Percentiles rank a stretch among this genome's conserved stretches.
These are phyloP conservation scores for Ophiostoma piceae DNA, from an alignment of 2,329 filamentous ascomycete species.

Conservation along the genomic window DNA sequence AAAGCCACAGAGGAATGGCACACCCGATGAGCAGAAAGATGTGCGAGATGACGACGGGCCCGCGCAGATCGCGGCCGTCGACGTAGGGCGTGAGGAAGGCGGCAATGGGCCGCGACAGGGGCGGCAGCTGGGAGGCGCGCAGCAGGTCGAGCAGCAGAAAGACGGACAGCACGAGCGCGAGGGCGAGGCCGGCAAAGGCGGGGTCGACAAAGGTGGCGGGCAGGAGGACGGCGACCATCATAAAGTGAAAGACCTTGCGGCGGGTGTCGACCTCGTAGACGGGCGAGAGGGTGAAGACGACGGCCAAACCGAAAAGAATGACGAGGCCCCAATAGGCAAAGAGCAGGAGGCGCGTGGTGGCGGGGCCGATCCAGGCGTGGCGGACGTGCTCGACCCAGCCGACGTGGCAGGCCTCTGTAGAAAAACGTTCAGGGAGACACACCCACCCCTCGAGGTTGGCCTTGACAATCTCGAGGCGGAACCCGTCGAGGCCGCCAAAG, in stretches of 20 bases:
- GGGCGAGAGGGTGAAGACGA: constrained; percentile 68
- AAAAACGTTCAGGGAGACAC: constrained; percentile 51
- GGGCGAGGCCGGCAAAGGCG: constrained; percentile 70
- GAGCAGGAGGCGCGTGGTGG: constrained; percentile 68
- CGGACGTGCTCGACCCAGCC: constrained; percentile 65
- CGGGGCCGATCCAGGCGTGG: constrained; percentile 57
- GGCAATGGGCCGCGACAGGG: constrained; percentile 78
- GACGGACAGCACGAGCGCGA: constrained; percentile 72
- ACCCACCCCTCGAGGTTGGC: constrained; percentile 71
- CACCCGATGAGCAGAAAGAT: constrained; percentile 95
- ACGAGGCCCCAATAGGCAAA: constrained; percentile 71
- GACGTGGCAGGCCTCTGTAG: constrained; percentile 35
- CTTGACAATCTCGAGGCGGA: constrained; percentile 66
- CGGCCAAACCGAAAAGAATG: constrained; percentile 63
- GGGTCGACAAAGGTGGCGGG: constrained; percentile 85
- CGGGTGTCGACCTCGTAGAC: constrained; percentile 90
- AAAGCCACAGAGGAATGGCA: constrained; percentile 89
- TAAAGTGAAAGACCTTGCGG: constrained; percentile 95
- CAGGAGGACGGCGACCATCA: constrained; percentile 94
- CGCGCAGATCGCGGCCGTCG: constrained; percentile 85
- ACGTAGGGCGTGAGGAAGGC: constrained; percentile 88
- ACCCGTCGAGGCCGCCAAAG: constrained; percentile 67
- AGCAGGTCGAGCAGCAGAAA: constrained; percentile 88
- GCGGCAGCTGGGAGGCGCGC: constrained; percentile 84
- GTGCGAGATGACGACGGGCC: constrained; percentile 91